These are phyloP conservation scores for Cornus suecica DNA, from an alignment of 148 eudicot species.

Conservation along the genomic window DNA sequence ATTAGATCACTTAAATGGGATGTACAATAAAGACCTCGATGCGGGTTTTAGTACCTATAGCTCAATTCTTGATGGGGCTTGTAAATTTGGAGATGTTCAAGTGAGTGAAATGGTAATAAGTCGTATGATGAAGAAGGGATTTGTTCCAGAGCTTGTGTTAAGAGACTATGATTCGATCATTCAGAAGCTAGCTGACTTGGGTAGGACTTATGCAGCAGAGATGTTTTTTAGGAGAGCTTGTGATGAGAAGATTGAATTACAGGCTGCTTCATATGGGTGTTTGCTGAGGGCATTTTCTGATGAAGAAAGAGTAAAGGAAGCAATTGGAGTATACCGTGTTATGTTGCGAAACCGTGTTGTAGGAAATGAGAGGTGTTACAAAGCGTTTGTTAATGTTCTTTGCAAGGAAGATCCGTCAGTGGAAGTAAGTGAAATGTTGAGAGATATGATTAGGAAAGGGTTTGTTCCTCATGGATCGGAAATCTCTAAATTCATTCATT, in stretches of 20 bases:
- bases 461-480: constrained; percentile 34
- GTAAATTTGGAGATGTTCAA: constrained; percentile 39
- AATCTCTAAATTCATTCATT: constrained; percentile 39
- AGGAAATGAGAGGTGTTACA: constrained; percentile 34
- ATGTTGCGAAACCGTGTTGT: constrained; percentile 31
- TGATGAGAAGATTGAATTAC: constrained; percentile 34
- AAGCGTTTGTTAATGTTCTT: constrained; percentile 42
- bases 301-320: constrained; percentile 47
- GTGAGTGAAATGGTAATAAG: constrained; percentile 38
- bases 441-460: constrained; percentile 50
- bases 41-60: constrained; percentile 62
- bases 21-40: constrained; percentile 40
- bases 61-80: constrained; percentile 76
- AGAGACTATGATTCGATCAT: constrained; percentile 50
- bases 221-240: constrained; percentile 47
- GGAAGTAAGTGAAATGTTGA: constrained; percentile 38
- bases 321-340: constrained; percentile 40
- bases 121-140: constrained; percentile 47
- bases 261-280: constrained; percentile 43
- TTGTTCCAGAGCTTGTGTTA: constrained; percentile 26
- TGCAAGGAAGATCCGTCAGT: constrained; percentile 52
- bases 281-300: constrained; percentile 56
- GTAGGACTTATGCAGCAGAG: constrained; percentile 59
- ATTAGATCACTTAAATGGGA: constrained; percentile 41
- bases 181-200: constrained; percentile 60